These are phyloP conservation scores for Boletus pseudopeckii DNA, from an alignment of 768 basidiomycete genomes.

Conservation along the genomic window DNA sequence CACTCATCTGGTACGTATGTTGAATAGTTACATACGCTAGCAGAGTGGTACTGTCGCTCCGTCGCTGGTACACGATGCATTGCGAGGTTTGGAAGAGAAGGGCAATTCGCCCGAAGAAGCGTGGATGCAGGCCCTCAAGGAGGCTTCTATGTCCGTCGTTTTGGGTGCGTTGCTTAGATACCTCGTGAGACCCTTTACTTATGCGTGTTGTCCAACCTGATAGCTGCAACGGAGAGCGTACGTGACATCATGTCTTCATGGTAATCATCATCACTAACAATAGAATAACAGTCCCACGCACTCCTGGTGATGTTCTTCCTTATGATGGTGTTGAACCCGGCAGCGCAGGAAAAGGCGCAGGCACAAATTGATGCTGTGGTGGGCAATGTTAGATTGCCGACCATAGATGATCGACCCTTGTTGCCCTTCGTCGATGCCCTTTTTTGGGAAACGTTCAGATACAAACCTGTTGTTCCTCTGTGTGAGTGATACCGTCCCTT, in stretches of 20 bases:
- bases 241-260: background rate
- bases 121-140: slow-evolving; percentile 8
- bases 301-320: slow-evolving; percentile 5
- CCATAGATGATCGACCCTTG: slow-evolving; percentile 7
- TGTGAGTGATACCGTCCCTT: background rate
- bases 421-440: slow-evolving; percentile 9
- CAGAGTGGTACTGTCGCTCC: background rate
- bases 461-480: background rate
- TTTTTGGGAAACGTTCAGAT: slow-evolving; percentile 3
- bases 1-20: too few species aligned
- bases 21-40: background rate
- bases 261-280: background rate
- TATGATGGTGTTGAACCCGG: slow-evolving; percentile 5
- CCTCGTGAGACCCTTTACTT: background rate
- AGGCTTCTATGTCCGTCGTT: slow-evolving; percentile 4
- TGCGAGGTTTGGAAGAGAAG: background rate
- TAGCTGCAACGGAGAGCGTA: background rate
- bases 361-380: slow-evolving; percentile 7
- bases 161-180: slow-evolving; percentile 2
- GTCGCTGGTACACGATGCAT: slow-evolving; percentile 7
- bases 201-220: background rate
- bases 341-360: slow-evolving; percentile 6
- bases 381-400: slow-evolving; percentile 3
- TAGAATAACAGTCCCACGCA: background rate
- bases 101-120: background rate